These are phyloP conservation scores for Bremia lactucae DNA, from an alignment of 352 stramenopile genomes.

Conservation along the genomic window DNA sequence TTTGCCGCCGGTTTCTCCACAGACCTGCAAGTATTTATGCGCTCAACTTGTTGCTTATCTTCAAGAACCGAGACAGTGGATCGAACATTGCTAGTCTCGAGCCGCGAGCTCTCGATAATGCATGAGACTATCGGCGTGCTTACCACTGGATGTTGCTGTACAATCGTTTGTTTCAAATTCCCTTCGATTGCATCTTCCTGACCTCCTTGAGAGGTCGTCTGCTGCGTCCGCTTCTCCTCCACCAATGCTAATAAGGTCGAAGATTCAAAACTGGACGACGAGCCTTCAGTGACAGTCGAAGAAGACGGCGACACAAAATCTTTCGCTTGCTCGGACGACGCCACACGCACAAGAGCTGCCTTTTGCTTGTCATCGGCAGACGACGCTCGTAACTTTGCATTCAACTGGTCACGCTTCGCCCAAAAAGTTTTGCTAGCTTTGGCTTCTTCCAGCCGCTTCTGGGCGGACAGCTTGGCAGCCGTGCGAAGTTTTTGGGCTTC, in stretches of 20 bases:
- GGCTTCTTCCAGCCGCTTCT: slow-evolving; percentile 67
- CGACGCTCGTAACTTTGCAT: slow-evolving; percentile 22
- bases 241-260: slow-evolving; percentile 5
- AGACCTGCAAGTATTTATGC: slow-evolving; percentile 1
- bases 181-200: too few species aligned
- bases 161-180: slow-evolving; percentile 7
- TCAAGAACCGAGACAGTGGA: slow-evolving; percentile 9
- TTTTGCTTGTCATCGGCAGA: slow-evolving; percentile 7
- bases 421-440: slow-evolving; percentile 57
- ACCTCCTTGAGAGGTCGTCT: background rate
- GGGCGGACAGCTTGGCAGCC: slow-evolving; percentile 52
- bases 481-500: slow-evolving; percentile 56
- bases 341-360: slow-evolving; percentile 5
- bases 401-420: slow-evolving; percentile 45
- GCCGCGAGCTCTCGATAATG: slow-evolving; percentile 3
- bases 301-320: slow-evolving; percentile 9
- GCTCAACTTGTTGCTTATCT: slow-evolving; percentile 8
- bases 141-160: slow-evolving; percentile 2
- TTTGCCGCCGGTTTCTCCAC: slow-evolving; percentile 6
- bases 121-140: slow-evolving; percentile 9
- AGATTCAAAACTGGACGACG: background rate
- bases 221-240: background rate
- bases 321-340: background rate
- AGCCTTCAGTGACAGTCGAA: slow-evolving; percentile 5
- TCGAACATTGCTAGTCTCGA: slow-evolving; percentile 2